These are phyloP conservation scores for Escallonia rubra DNA, from an alignment of 129 eudicot genomes.

Conservation along the genomic window DNA sequence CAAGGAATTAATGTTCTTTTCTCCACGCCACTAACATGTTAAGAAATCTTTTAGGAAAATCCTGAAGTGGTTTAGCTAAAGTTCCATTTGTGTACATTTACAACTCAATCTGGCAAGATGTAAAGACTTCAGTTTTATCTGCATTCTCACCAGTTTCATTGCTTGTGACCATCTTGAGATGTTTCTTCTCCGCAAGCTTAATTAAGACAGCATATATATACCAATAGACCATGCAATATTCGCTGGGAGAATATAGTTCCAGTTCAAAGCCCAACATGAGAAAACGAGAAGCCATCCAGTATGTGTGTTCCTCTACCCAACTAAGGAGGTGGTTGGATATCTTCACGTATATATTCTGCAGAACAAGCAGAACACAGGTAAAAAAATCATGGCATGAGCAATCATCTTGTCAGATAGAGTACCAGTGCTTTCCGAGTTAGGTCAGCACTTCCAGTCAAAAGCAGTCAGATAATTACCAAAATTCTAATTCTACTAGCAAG, in stretches of 20 bases:
- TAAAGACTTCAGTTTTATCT: neutral
- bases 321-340: conserved; percentile 67
- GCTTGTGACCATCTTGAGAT: conserved; percentile 52
- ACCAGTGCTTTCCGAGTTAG: too few species aligned
- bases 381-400: neutral
- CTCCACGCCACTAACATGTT: too few species aligned
- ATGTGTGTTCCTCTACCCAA: conserved; percentile 97
- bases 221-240: conserved; percentile 99
- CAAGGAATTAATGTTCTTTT: neutral
- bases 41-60: conserved; percentile 1
- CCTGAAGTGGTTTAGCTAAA: neutral
- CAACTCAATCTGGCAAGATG: conserved; percentile 1
- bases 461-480: too few species aligned
- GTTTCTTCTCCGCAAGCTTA: conserved; percentile 90
- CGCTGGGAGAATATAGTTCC: conserved; percentile 80
- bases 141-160: conserved; percentile 56
- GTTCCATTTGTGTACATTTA: neutral
- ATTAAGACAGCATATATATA: conserved; percentile 67
- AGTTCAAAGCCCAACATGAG: conserved; percentile 84
- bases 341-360: conserved; percentile 53
- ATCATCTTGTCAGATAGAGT: too few species aligned
- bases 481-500: too few species aligned
- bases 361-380: neutral
- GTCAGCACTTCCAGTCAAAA: too few species aligned
- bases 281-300: conserved; percentile 92